A percentile compares a stretch with the other conserved stretches of the same genome.
Evolutionary conservation across 495 filamentous ascomycete genomes (phyloP).

Genomic region (Hapsidospora chrysogenum): DNA sequence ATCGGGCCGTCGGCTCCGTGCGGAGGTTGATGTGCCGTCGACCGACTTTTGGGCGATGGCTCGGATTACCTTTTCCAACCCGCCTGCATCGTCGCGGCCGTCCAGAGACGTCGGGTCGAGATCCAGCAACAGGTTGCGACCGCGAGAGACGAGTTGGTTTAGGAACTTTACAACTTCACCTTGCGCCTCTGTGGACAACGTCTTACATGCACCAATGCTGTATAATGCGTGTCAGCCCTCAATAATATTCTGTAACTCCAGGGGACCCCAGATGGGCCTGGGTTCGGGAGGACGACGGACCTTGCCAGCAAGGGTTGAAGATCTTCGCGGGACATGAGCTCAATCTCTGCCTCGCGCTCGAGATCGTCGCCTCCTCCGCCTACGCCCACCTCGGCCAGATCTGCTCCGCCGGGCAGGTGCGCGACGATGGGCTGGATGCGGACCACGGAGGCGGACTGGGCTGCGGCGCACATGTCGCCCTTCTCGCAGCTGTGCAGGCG

Average conservation of each 20-base stretch:
- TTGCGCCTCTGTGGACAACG: slow-evolving; percentile 9
- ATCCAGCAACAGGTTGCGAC: slow-evolving; percentile 17
- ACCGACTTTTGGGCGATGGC: slow-evolving; percentile 13
- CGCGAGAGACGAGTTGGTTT: slow-evolving; percentile 7
- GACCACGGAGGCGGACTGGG: slow-evolving; percentile 42
- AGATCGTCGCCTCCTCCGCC: slow-evolving; percentile 70
- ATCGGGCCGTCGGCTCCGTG: too few species aligned
- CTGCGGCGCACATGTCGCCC: slow-evolving; percentile 42
- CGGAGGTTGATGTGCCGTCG: too few species aligned
- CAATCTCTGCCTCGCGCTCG: slow-evolving; percentile 45
- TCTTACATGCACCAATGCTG: slow-evolving; percentile 8
- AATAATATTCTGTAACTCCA: neutral
- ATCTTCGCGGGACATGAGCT: slow-evolving; percentile 28
- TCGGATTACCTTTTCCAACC: slow-evolving; percentile 10
- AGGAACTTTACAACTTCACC: slow-evolving; percentile 12
- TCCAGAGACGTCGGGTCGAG: slow-evolving; percentile 8
- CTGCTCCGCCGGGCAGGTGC: slow-evolving; percentile 31
- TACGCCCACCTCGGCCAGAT: slow-evolving; percentile 56
- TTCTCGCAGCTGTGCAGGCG: slow-evolving; percentile 82
- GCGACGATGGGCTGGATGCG: slow-evolving; percentile 66
- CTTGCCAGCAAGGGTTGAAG: slow-evolving; percentile 29
- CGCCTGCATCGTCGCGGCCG: slow-evolving; percentile 9
- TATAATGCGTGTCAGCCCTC: neutral
- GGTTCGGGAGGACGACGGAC: slow-evolving; percentile 12
- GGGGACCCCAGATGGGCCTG: too few species aligned